Percentiles rank a stretch among this genome's conserved stretches.
Conservation (phyloP, 805 yeast species). For the Osmozyma mogii region DNA sequence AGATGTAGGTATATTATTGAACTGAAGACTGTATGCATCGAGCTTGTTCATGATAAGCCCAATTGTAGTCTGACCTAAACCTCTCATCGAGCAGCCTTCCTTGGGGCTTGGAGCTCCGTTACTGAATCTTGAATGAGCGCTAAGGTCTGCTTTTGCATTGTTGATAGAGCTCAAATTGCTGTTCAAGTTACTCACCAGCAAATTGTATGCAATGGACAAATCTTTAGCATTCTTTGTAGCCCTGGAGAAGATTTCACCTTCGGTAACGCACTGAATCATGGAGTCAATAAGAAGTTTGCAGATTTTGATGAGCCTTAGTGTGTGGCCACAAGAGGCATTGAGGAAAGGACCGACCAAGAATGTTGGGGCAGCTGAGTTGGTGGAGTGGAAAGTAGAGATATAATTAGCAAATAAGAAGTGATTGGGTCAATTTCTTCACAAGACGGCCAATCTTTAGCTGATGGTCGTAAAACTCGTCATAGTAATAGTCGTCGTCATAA, state of each 20-base stretch:
- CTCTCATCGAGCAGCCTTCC: slow-evolving; percentile 4
- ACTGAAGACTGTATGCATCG: slow-evolving; percentile 19
- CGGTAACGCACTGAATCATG: slow-evolving; percentile 13
- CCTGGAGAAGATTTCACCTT: slow-evolving; percentile 21
- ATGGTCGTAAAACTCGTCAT: slow-evolving; percentile 26
- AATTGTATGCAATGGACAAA: slow-evolving; percentile 25
- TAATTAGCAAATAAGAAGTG: slow-evolving; percentile 25
- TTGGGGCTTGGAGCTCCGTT: not conserved
- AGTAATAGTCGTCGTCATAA: slow-evolving; percentile 14
- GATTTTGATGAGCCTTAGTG: slow-evolving; percentile 27
- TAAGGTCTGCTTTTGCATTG: slow-evolving; percentile 7
- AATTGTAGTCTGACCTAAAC: slow-evolving; percentile 19
- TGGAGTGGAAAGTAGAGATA: slow-evolving; percentile 15
- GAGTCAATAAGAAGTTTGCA: slow-evolving; percentile 29
- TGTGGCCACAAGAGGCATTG: slow-evolving; percentile 26
- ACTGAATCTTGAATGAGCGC: slow-evolving; percentile 2
- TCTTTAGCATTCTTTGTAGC: slow-evolving; percentile 30
- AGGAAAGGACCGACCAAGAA: slow-evolving; percentile 22
- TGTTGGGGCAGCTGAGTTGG: slow-evolving; percentile 1
- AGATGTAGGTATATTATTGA: slow-evolving; percentile 8
- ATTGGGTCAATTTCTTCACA: slow-evolving; percentile 24
- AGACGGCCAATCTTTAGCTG: slow-evolving; percentile 33
- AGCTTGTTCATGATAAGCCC: slow-evolving; percentile 19
- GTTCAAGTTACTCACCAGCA: slow-evolving; percentile 18
- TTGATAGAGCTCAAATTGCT: slow-evolving; percentile 9